Base-by-base conservation (phyloP, 257 asterid genomes). In the Rubia yunnanensis region DNA sequence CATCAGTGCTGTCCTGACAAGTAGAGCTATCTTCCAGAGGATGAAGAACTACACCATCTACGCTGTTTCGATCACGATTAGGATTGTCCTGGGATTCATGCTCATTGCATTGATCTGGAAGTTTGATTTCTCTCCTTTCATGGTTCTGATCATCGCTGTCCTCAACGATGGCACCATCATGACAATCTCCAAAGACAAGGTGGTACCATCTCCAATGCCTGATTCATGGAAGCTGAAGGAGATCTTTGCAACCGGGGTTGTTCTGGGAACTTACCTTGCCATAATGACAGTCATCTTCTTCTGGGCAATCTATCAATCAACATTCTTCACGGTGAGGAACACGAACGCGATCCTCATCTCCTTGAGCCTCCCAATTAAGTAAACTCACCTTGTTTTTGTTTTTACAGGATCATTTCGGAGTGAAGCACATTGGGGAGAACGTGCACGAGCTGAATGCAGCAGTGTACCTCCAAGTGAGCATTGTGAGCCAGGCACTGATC, bases 111-210 rank as follows among this genome's bases (percentile, higher is more conserved):
- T 83, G 20, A 83, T 81, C 32, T 83, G 88, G 88, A 73, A 78
- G 78, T 83, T 83, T 22, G 88, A 83, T 63, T 83, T 83, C 73
- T 79, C 86, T 17, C 89, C 86, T 0, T 83, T 83, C 72, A 83
- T 83, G 89, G 86, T 83, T 52, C 78, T 83, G 13, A 60, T 83
- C 53, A 81, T 81, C 61, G 89, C 89, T 52, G 79, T 83, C 23
- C 89, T 83, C 22, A 83, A 83, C 23, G 89, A 83, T 41, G 84
- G 89, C 65, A 83, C 89, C 66, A 80, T 83, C 67, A 83, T 83
- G 88, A 83, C 88, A 65, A 83, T 83, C 64, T 80, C 88, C 9
- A 83, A 83, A 57, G 89, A 83, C 73, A 83, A 75, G 60, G 86
- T 83, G 71, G 67, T 60, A 60, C 89, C 89, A 5, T 81, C 88